A percentile compares a stretch with the other conserved stretches of the same genome.
Conservation (phyloP, 179 eudicot species). For the Dionaea muscipula region DNA sequence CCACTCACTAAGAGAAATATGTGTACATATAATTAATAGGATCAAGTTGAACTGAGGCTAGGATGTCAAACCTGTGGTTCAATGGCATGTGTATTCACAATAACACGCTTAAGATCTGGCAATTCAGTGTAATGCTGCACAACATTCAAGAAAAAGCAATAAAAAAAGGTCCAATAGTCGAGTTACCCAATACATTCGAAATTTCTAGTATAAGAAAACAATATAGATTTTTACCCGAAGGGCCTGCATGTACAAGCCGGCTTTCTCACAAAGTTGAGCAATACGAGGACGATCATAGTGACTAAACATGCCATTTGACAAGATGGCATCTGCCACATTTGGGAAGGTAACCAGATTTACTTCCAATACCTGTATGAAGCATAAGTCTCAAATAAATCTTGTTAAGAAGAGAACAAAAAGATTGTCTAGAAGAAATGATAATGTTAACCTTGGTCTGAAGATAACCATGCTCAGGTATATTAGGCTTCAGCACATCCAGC, state of each 20-base stretch:
- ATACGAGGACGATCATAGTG: constrained; percentile 45
- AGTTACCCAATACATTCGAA: not conserved
- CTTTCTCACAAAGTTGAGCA: constrained; percentile 45
- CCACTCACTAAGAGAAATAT: constrained; percentile 1
- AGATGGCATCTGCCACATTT: constrained; percentile 82
- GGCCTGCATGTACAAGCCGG: constrained; percentile 36
- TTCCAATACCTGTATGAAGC: constrained; percentile 66
- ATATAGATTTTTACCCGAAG: constrained; percentile 20
- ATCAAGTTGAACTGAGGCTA: not conserved
- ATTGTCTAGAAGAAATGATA: not conserved
- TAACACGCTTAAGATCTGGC: constrained; percentile 40
- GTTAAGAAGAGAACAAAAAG: not conserved
- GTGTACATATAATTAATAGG: not conserved
- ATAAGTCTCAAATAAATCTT: not conserved
- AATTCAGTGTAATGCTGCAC: constrained; percentile 43
- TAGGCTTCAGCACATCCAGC: constrained; percentile 90
- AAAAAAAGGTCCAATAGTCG: not conserved
- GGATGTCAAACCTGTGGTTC: constrained; percentile 37
- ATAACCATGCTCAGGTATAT: constrained; percentile 74
- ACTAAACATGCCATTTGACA: constrained; percentile 47
- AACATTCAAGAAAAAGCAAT: constrained; percentile 8
- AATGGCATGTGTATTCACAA: constrained; percentile 45
- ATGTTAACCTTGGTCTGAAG: constrained; percentile 74
- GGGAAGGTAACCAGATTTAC: constrained; percentile 95
- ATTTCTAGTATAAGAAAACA: not conserved